A percentile compares a stretch with the other conserved stretches of the same genome.
These are phyloP conservation scores for Drechmeria coniospora DNA, from an alignment of 2,329 filamentous ascomycete species.

Conservation along the genomic window DNA sequence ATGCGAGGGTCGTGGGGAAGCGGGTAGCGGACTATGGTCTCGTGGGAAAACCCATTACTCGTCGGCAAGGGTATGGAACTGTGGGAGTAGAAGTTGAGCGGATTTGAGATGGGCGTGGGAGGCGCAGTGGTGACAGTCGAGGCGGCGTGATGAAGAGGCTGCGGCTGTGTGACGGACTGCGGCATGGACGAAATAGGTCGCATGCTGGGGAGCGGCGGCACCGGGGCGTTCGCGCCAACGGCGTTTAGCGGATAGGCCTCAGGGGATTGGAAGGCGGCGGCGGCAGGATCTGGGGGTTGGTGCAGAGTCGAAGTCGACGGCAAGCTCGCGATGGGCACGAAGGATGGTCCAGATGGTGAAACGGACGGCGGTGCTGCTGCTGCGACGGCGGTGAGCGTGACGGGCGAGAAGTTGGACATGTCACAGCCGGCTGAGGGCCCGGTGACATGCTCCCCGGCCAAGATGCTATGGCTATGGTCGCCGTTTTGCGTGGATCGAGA, in stretches of 20 bases:
- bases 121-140: constrained; percentile 19
- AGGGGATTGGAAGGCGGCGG: constrained; percentile 9
- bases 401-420: constrained; percentile 17
- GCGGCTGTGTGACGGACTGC: constrained; percentile 9
- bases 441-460: no score
- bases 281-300: constrained; percentile 15
- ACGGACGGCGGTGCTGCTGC: no score
- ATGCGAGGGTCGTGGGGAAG: constrained; percentile 33
- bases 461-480: constrained; percentile 15
- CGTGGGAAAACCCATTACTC: constrained; percentile 26
- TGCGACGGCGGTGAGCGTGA: constrained; percentile 3
- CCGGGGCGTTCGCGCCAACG: constrained; percentile 12
- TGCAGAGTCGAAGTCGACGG: constrained; percentile 10
- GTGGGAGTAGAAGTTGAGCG: constrained; percentile 28
- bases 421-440: constrained; percentile 11
- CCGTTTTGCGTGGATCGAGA: constrained; percentile 15
- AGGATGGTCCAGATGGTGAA: constrained; percentile 10
- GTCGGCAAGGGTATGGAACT: constrained; percentile 18
- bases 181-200: no score
- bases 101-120: constrained; percentile 12
- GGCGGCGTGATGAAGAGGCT: constrained; percentile 18
- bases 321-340: constrained; percentile 8
- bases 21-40: constrained; percentile 28
- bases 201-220: constrained; percentile 25
- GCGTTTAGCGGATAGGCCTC: constrained; percentile 16